phyloP scores from a whole-genome alignment of 2,329 filamentous ascomycete genomes.

The Colletotrichum chlorophyti region DNA sequence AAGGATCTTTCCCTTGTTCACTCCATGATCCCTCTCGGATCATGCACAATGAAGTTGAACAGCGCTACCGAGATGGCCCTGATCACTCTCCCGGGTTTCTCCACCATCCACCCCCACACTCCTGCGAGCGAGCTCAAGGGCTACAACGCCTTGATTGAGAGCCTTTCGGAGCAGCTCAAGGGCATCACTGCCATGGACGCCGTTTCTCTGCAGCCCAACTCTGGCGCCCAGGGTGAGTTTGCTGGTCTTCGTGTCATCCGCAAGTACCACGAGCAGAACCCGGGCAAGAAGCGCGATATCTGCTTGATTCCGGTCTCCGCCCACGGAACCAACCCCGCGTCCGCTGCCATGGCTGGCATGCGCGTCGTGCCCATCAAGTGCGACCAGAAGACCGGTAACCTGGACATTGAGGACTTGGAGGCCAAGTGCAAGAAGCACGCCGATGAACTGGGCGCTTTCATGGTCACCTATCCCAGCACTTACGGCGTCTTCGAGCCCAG shows the following conservation, averaged over 20 bases:
- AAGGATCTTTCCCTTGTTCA: constrained; percentile 94
- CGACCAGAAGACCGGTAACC: constrained; percentile 83
- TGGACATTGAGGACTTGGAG: constrained; percentile 85
- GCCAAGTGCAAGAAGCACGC: constrained; percentile 89
- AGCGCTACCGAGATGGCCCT: constrained; percentile 92
- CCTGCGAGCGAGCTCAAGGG: constrained; percentile 69
- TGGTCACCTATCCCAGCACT: constrained; percentile 96
- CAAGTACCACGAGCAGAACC: constrained; percentile 77
- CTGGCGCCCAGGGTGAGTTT: constrained; percentile 94
- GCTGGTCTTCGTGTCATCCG: constrained; percentile 88
- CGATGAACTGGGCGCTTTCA: constrained; percentile 87
- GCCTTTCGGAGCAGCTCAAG: constrained; percentile 77
- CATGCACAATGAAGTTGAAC: constrained; percentile 98
- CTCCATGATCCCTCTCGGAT: constrained; percentile 97
- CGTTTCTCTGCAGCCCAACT: constrained; percentile 94
- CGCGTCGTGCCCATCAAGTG: constrained; percentile 92
- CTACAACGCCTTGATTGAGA: constrained; percentile 73
- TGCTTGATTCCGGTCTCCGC: constrained; percentile 95
- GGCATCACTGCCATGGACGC: constrained; percentile 89
- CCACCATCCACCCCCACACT: constrained; percentile 82
- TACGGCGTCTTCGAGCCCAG: constrained; percentile 94
- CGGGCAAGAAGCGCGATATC: constrained; percentile 79
- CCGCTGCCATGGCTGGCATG: constrained; percentile 95
- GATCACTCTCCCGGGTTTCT: constrained; percentile 77
- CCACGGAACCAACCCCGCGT: constrained; percentile 95